Evolutionary conservation across 78 protist genomes (phyloP).

Genomic region (Speleostelium caveatum): DNA sequence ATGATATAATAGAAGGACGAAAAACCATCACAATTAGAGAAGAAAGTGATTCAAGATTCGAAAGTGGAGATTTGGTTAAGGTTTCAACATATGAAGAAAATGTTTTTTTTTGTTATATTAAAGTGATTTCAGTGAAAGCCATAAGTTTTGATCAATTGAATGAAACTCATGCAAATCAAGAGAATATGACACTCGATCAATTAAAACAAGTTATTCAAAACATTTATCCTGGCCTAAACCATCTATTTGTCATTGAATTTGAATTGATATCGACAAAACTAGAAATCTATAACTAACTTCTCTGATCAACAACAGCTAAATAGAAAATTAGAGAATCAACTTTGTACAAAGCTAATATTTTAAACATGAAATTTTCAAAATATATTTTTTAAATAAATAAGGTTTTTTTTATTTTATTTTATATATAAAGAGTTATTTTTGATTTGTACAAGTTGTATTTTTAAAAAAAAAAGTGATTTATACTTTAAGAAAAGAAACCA

Average conservation of each 20-base stretch:
- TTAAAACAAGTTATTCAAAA: not conserved
- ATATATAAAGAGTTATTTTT: too few relatives aligned
- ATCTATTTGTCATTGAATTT: conserved; percentile 8
- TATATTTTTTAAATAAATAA: too few relatives aligned
- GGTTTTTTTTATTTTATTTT: too few relatives aligned
- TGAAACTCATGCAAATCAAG: conserved; percentile 16
- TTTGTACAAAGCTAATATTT: too few relatives aligned
- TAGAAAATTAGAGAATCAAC: too few relatives aligned
- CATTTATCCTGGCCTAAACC: conserved; percentile 1
- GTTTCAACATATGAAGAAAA: conserved; percentile 2
- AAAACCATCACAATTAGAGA: conserved; percentile 14
- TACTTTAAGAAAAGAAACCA: too few relatives aligned
- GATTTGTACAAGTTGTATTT: too few relatives aligned
- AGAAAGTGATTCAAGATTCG: not conserved
- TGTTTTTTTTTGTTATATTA: not conserved
- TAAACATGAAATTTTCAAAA: too few relatives aligned
- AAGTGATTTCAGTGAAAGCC: not conserved
- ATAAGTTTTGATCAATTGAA: not conserved
- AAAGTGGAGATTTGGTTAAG: not conserved
- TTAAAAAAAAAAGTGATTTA: too few relatives aligned
- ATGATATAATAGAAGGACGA: not conserved
- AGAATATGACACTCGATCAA: conserved; percentile 15
- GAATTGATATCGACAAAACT: too few relatives aligned
- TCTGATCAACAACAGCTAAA: too few relatives aligned
- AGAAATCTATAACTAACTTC: too few relatives aligned